Base-by-base conservation (phyloP, 1,284 basidiomycete genomes). In the Anthracocystis panici-leucophaei region DNA sequence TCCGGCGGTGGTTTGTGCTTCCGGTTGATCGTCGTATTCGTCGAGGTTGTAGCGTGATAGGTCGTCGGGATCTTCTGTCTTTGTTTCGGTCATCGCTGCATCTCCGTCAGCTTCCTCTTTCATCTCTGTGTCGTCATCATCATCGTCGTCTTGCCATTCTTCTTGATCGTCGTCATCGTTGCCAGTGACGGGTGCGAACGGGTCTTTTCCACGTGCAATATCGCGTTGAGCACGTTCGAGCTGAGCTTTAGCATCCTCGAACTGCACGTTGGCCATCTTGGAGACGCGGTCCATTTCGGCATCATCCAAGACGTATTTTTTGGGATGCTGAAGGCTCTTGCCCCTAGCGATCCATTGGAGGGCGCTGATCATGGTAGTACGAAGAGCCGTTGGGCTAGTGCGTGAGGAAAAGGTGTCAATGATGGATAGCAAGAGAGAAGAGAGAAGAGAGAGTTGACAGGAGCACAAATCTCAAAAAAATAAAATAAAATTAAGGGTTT, bases 1-100 rank as follows among this genome's bases (percentile, higher is more conserved):
- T 18, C 95, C 95, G 38, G 89, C 79, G 52, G 67, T 56, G 27
- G 60, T 63, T 18, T 46, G 44, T 11, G 27, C 89, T 88, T 60
- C 90, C 84, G 46, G 3, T 5, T 31, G 29, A 16, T 56, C 89
- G 79, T 97, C 97, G 82, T 99, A 99, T 46, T 92, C 90, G 84
- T 99, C 95, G 71, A 99, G 87, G 75, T 96, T 92, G 87, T 97
- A 99, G 73, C 94, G 88, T 0, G 91, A 90, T n/a, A 99, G 87
- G 85, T 95, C 94, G 75, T 94, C 91, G 2, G 88, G 87, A 70
- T 91, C 89, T 50, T 57, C 56, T 57, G 56, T 38, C 45, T 14
- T 63, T 77, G 65, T 55, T 61, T 57, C 75, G 45, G 50, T 65
- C 74, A 66, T 52, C 54, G 74, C 88, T 58, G 90, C 90, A 89